phyloP scores from a whole-genome alignment of 1,284 basidiomycete species.

The Apiotrichum gamsii region DNA sequence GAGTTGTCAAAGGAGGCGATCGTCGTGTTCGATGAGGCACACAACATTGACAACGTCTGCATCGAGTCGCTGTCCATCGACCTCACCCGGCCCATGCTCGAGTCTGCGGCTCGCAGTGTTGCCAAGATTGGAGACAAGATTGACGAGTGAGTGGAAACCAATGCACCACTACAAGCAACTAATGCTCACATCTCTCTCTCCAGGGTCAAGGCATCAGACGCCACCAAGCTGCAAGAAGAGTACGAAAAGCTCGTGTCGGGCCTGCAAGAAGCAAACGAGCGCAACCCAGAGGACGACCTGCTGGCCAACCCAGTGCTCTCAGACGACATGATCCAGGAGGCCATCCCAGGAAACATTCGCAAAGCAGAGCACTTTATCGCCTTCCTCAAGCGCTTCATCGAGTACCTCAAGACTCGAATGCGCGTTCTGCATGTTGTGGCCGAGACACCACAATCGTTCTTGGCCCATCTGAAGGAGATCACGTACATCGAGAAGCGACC shows the following conservation, averaged over 20 bases:
- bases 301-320: constrained; percentile 95
- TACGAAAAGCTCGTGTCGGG: constrained; percentile 96
- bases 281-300: constrained; percentile 66
- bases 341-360: constrained; percentile 94
- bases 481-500: constrained; percentile 97
- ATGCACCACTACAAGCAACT: too few relatives aligned
- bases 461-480: constrained; percentile 98
- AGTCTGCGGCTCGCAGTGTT: constrained; percentile 86
- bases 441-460: constrained; percentile 97
- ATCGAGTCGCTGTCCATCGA: constrained; percentile 98
- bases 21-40: constrained; percentile 98
- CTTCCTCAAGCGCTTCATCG: constrained; percentile 95
- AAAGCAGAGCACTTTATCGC: constrained; percentile 99
- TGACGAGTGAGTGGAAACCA: constrained; percentile 62
- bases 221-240: constrained; percentile 90
- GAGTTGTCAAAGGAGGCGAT: constrained; percentile 97
- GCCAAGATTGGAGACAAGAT: constrained; percentile 83
- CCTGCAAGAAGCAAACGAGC: constrained; percentile 66
- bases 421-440: constrained; percentile 97
- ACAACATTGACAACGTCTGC: constrained; percentile 99
- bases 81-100: constrained; percentile 95
- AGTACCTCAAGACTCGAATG: constrained; percentile 99
- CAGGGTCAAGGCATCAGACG: constrained; percentile 90
- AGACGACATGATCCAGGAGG: constrained; percentile 89
- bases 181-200: constrained; percentile 2